Conservation (phyloP, 164 flowering plant genomes). For the Warburgia ugandensis region DNA sequence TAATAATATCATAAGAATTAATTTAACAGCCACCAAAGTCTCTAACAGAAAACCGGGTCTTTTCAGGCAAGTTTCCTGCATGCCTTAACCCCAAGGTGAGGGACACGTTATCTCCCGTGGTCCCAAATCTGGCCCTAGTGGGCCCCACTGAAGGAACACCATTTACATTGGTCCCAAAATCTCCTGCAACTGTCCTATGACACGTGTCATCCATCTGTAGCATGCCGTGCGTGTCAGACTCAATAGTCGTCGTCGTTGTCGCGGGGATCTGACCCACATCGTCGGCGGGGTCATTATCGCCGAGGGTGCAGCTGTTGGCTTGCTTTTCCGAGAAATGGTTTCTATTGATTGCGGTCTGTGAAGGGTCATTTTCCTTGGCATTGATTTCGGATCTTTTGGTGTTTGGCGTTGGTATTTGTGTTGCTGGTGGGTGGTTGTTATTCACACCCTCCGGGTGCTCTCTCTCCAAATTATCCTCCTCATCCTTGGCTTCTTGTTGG, state of each 20-base stretch:
- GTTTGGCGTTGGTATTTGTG: constrained; percentile 21
- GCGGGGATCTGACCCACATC: background rate
- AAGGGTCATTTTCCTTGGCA: constrained; percentile 33
- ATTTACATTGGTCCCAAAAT: constrained; percentile 35
- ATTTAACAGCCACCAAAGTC: constrained; percentile 23
- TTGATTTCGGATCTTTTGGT: constrained; percentile 34
- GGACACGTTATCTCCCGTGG: constrained; percentile 66
- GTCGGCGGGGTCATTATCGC: constrained; percentile 1
- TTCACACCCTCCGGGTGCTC: constrained; percentile 1
- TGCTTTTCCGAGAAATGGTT: constrained; percentile 23
- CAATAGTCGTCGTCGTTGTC: background rate
- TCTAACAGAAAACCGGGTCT: constrained; percentile 32
- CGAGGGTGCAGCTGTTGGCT: constrained; percentile 8
- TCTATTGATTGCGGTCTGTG: constrained; percentile 26
- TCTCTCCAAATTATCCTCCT: constrained; percentile 8
- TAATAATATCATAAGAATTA: too few relatives aligned
- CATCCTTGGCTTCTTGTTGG: constrained; percentile 35
- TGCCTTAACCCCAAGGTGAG: constrained; percentile 81
- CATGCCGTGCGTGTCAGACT: too few relatives aligned
- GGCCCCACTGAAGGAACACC: background rate
- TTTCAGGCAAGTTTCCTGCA: constrained; percentile 67
- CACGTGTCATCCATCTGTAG: background rate
- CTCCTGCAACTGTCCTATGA: background rate
- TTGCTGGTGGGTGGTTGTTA: constrained; percentile 6
- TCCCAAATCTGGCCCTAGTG: constrained; percentile 2